Evolutionary conservation across 2,329 filamentous ascomycete species (phyloP), one percentile per base, ranked within the genome.

Genomic region (Dactylellina leptospora): DNA sequence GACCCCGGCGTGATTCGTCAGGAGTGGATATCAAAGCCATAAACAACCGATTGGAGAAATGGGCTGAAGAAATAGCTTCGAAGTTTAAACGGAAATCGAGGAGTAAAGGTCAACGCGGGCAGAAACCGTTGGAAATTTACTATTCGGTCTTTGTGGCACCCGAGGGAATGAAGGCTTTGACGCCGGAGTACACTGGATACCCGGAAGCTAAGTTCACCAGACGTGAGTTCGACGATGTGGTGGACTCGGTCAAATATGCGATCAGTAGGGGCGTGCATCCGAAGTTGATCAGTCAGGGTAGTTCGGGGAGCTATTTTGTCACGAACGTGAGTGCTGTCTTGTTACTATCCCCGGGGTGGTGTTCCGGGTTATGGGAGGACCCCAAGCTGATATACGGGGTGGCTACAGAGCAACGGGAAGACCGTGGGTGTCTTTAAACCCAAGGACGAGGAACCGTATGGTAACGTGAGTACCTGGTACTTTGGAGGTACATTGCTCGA

Each of bases 401-500:
- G 13, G 45, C 28, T 45, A 27, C 55, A 71, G 66, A 86, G 86
- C 0, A 89, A 93, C 63, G 95, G 95, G 55, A 97, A 96, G 82
- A 91, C 97, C 13, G 92, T 99, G 2, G 95, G 93, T 33, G 95
- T 99, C 3, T 99, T 99, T 82, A 99, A 99, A 80, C 95, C 95
- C 42, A 99, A 99, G 81, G 95, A 99, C 77, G 95, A 99, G 81
- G 96, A 99, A 80, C 95, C 95, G 0, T 99, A 97, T 78, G 95
- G 95, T 0, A 95, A 71, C 50, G 58, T 71, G 28, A 71, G 64
- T 51, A 23, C 28, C 36, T 11, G 36, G 36, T 40, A 40, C 36
- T 40, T 11, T 11, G 36, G 11, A 40, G 36, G 36, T 16, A 40
- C 36, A 16, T 10, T 40, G n/a, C 33, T 22, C 6, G 16, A 30